phyloP scores from a whole-genome alignment of 108 stramenopile species.

The Craspedostauros australis region DNA sequence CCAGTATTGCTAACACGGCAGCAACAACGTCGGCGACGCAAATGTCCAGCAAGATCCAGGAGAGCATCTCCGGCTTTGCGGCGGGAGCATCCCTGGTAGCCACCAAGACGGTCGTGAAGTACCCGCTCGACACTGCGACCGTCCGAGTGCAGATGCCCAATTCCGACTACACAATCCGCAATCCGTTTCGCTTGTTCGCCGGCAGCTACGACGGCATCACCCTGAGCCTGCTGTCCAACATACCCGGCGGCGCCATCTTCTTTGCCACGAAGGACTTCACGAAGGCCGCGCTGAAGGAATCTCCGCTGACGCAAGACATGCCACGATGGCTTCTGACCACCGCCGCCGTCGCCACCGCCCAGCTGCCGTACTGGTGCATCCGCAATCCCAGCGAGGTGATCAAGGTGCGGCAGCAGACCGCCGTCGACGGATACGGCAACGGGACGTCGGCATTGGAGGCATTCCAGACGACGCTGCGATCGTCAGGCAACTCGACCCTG shows the following conservation, averaged over 20 bases:
- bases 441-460: conserved; percentile 44
- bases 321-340: conserved; percentile 49
- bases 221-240: conserved; percentile 54
- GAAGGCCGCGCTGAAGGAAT: conserved; percentile 36
- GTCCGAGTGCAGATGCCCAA: conserved; percentile 78
- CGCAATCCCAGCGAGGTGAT: conserved; percentile 82
- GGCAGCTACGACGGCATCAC: conserved; percentile 58
- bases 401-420: conserved; percentile 73
- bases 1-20: too few species aligned
- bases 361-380: conserved; percentile 70
- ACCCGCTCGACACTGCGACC: conserved; percentile 75
- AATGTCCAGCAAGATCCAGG: conserved; percentile 44
- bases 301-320: background rate
- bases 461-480: conserved; percentile 23
- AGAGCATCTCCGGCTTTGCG: conserved; percentile 72
- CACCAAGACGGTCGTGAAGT: conserved; percentile 74
- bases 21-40: too few species aligned
- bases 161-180: conserved; percentile 38
- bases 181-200: conserved; percentile 34
- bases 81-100: conserved; percentile 57
- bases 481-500: conserved; percentile 12
- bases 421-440: conserved; percentile 44
- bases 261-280: conserved; percentile 77
- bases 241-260: conserved; percentile 73
- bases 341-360: conserved; percentile 56